These are phyloP conservation scores for Chaetomium tenue DNA, from an alignment of 495 filamentous ascomycete genomes.

Conservation along the genomic window DNA sequence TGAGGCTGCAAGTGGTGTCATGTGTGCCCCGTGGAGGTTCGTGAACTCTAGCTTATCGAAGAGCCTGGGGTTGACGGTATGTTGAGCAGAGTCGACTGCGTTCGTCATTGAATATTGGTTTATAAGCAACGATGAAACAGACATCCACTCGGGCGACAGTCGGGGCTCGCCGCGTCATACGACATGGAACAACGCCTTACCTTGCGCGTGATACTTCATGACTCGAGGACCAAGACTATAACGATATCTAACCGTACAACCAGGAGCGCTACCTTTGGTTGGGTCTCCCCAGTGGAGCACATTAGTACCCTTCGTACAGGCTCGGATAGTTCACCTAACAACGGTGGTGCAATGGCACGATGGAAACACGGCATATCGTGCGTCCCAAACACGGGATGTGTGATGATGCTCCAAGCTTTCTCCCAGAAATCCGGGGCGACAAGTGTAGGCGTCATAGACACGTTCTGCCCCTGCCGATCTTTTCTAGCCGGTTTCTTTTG, in stretches of 20 bases:
- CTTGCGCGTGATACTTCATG: not conserved
- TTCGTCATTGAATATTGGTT: not conserved
- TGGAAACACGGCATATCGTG: not conserved
- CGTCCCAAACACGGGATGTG: too few relatives aligned
- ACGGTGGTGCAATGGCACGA: not conserved
- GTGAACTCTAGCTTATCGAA: too few relatives aligned
- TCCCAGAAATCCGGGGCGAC: not conserved
- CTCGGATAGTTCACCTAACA: not conserved
- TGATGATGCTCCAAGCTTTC: not conserved
- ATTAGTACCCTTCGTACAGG: too few relatives aligned
- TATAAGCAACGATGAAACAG: not conserved
- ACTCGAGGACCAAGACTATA: constrained; percentile 2
- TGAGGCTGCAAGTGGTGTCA: not conserved
- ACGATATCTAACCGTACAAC: not conserved
- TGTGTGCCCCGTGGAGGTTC: too few relatives aligned
- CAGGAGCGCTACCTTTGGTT: not conserved
- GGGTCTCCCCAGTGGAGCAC: not conserved
- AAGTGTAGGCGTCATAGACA: not conserved
- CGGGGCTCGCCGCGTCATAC: not conserved
- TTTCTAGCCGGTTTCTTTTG: not conserved
- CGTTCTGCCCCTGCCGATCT: constrained; percentile 4
- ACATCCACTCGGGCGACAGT: not conserved
- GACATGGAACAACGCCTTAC: not conserved
- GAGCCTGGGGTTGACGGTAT: not conserved
- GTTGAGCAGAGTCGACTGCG: not conserved